These are phyloP conservation scores for Hygrocybe coccinea DNA, from an alignment of 768 basidiomycete species.

Conservation along the genomic window DNA sequence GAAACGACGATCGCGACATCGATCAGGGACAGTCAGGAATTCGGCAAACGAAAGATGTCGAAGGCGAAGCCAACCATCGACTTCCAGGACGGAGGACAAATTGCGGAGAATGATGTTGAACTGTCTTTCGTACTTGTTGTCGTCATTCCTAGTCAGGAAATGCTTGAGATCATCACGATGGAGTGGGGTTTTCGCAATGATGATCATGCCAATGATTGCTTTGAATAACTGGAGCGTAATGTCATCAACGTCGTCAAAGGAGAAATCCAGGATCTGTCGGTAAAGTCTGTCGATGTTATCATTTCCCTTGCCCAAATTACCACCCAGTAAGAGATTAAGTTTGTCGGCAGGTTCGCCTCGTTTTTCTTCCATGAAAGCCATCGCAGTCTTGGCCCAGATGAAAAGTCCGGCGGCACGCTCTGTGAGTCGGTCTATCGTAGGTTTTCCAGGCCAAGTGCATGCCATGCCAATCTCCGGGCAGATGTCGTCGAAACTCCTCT, in stretches of 20 bases:
- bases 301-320: neutral
- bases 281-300: neutral
- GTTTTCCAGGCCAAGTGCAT: constrained; percentile 16
- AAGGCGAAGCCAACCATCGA: constrained; percentile 2
- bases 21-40: constrained; percentile 2
- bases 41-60: constrained; percentile 11
- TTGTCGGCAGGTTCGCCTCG: neutral
- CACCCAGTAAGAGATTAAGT: neutral
- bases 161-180: neutral
- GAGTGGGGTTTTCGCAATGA: neutral
- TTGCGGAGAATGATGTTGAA: neutral
- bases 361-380: neutral
- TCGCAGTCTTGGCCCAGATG: constrained; percentile 3
- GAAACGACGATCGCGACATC: constrained; percentile 6
- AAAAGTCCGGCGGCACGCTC: constrained; percentile 1
- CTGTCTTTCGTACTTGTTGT: neutral
- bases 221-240: neutral
- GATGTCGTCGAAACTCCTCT: constrained; percentile 1
- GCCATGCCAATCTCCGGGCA: neutral
- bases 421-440: neutral
- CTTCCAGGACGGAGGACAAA: neutral
- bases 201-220: neutral
- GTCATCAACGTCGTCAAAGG: neutral
- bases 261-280: neutral
- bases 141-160: neutral